These are phyloP conservation scores for Neofusicoccum sp. DNA, from an alignment of 2,329 filamentous ascomycete species.

Conservation along the genomic window DNA sequence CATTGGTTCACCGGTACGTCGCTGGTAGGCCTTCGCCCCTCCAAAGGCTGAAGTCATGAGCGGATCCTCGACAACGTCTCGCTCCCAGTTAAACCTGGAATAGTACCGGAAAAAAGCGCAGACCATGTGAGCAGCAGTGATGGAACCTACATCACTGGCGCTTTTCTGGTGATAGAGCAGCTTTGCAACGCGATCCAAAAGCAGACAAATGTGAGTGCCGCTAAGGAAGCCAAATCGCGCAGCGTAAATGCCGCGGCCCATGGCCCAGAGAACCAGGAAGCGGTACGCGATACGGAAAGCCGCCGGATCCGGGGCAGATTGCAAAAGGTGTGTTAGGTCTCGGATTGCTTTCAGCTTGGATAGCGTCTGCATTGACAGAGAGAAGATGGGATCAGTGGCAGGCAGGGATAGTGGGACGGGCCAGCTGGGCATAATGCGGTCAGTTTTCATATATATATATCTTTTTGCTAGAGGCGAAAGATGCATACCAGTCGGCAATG, in stretches of 20 bases:
- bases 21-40: slow-evolving; percentile 46
- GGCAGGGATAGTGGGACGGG: slow-evolving; percentile 42
- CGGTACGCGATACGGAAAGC: slow-evolving; percentile 60
- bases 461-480: not conserved
- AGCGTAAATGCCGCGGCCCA: slow-evolving; percentile 61
- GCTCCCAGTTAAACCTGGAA: slow-evolving; percentile 58
- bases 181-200: slow-evolving; percentile 62
- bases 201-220: slow-evolving; percentile 62
- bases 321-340: slow-evolving; percentile 60
- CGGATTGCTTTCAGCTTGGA: slow-evolving; percentile 63
- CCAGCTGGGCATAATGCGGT: slow-evolving; percentile 30
- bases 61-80: slow-evolving; percentile 57
- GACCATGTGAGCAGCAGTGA: slow-evolving; percentile 54
- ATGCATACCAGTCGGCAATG: slow-evolving; percentile 50
- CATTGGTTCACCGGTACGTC: slow-evolving; percentile 59
- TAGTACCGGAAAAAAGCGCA: slow-evolving; percentile 64
- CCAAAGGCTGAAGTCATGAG: slow-evolving; percentile 47
- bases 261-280: slow-evolving; percentile 62
- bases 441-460: not conserved
- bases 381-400: slow-evolving; percentile 54
- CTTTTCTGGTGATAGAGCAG: slow-evolving; percentile 39
- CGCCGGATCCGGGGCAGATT: slow-evolving; percentile 58
- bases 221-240: slow-evolving; percentile 64
- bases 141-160: slow-evolving; percentile 22
- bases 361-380: slow-evolving; percentile 56